A percentile compares a stretch with the other conserved stretches of the same genome.
phyloP scores from a whole-genome alignment of 352 stramenopile species.

The Phytophthora sojae region DNA sequence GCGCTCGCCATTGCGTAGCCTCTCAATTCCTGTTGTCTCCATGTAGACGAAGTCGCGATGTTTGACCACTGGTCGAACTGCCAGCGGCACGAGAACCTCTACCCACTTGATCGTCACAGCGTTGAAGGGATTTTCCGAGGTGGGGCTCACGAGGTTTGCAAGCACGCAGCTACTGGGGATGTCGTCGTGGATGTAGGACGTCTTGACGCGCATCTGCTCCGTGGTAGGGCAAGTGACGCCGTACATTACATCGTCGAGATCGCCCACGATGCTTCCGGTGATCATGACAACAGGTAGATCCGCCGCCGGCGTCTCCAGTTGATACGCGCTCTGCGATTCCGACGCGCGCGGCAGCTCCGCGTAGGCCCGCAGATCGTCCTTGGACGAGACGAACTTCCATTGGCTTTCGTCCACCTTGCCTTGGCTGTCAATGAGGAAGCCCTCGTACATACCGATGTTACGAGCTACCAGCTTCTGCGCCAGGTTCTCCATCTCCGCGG shows the following conservation, averaged over 20 bases:
- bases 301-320: constrained; percentile 18
- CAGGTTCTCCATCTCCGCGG: constrained; percentile 29
- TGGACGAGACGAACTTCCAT: constrained; percentile 42
- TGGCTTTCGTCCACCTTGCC: constrained; percentile 35
- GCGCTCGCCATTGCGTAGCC: constrained; percentile 45
- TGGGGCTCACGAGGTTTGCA: constrained; percentile 40
- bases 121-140: constrained; percentile 41
- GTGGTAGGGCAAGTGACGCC: constrained; percentile 38
- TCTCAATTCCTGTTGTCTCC: constrained; percentile 49
- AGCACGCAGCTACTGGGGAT: constrained; percentile 56
- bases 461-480: constrained; percentile 36
- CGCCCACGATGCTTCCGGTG: constrained; percentile 36
- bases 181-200: constrained; percentile 54
- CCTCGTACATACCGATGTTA: constrained; percentile 43
- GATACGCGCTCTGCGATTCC: constrained; percentile 5
- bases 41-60: constrained; percentile 62
- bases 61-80: constrained; percentile 46
- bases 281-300: constrained; percentile 44
- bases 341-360: constrained; percentile 16
- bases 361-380: constrained; percentile 39
- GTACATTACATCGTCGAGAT: constrained; percentile 55
- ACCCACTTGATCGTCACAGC: constrained; percentile 60
- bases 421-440: constrained; percentile 38
- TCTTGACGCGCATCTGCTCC: constrained; percentile 48
- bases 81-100: constrained; percentile 43